Conservation (phyloP, 2,329 filamentous ascomycete genomes). For the Ceratocystis albifundus region DNA sequence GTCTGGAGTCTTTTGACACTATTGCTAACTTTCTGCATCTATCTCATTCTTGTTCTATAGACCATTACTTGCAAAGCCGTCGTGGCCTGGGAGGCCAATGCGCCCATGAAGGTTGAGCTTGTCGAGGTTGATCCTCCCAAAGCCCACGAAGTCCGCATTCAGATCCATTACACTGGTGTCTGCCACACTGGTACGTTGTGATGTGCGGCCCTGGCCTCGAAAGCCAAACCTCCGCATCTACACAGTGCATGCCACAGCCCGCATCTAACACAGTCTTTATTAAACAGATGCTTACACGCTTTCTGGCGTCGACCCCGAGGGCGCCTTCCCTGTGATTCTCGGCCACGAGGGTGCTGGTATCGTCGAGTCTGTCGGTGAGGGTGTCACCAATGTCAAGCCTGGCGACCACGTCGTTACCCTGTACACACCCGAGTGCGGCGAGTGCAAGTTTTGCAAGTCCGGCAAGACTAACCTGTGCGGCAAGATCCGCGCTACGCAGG, state of each 20-base stretch:
- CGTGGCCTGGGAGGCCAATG: conserved; percentile 91
- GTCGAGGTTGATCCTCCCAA: conserved; percentile 81
- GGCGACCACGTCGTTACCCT: conserved; percentile 86
- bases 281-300: conserved; percentile 78
- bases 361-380: conserved; percentile 87
- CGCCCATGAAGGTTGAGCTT: conserved; percentile 80
- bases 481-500: conserved; percentile 96
- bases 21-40: background rate
- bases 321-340: conserved; percentile 77
- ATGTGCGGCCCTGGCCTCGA: background rate
- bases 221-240: background rate
- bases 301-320: conserved; percentile 94
- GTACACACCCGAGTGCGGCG: conserved; percentile 89
- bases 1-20: background rate
- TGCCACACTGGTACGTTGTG: conserved; percentile 72
- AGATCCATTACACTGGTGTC: conserved; percentile 96
- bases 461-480: conserved; percentile 99
- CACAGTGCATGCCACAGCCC: background rate
- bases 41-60: conserved; percentile 35
- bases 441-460: conserved; percentile 99
- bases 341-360: conserved; percentile 87
- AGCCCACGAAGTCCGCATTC: conserved; percentile 89
- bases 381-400: conserved; percentile 84
- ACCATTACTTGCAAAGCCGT: conserved; percentile 95
- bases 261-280: background rate